phyloP scores from a whole-genome alignment of 2,329 filamentous ascomycete genomes.

The Leptographium wingfieldii region DNA sequence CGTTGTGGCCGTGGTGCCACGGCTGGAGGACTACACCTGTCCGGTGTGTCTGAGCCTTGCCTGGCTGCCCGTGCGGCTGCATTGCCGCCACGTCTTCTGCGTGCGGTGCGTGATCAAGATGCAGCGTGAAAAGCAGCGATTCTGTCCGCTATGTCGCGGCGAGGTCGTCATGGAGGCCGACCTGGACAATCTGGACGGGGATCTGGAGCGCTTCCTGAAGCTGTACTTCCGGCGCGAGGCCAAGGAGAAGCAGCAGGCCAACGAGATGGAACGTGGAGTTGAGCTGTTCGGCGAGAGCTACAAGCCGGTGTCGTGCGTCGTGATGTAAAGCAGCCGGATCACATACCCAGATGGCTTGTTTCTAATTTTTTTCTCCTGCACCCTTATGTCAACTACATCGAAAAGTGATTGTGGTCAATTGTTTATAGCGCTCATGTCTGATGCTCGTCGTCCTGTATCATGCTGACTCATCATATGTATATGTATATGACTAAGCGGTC shows the following conservation, averaged over 20 bases:
- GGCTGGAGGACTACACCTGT: conserved; percentile 73
- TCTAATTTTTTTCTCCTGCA: too few relatives aligned
- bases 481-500: neutral
- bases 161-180: conserved; percentile 60
- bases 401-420: too few relatives aligned
- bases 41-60: conserved; percentile 68
- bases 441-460: too few relatives aligned
- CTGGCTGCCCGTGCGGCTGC: conserved; percentile 69
- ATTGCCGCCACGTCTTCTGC: conserved; percentile 69
- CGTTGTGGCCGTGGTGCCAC: conserved; percentile 61
- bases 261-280: conserved; percentile 62
- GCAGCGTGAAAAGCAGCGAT: conserved; percentile 53
- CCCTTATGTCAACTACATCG: neutral
- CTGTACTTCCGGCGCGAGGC: conserved; percentile 64
- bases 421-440: too few relatives aligned
- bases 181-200: conserved; percentile 55
- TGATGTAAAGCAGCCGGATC: conserved; percentile 35
- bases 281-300: conserved; percentile 60
- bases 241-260: conserved; percentile 54
- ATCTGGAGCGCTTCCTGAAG: conserved; percentile 56
- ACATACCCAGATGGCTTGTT: neutral
- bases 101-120: conserved; percentile 73
- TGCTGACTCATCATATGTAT: too few relatives aligned
- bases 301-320: conserved; percentile 40
- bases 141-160: conserved; percentile 66